Base-by-base conservation (phyloP, 202 grass and related monocot species). In the Setaria italica region DNA sequence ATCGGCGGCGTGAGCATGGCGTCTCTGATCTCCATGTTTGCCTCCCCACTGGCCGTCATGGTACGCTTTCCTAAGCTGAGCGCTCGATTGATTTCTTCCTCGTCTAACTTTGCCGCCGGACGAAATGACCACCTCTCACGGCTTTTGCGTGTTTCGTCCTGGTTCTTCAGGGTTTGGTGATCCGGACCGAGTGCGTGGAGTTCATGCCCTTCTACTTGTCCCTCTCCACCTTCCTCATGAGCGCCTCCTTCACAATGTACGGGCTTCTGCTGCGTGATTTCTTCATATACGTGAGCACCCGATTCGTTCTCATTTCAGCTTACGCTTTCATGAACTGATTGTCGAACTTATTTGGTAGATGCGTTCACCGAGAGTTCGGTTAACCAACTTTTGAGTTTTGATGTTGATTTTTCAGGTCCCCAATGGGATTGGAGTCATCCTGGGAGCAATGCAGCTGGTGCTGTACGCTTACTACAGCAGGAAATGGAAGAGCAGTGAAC, bases 171-270 rank as follows among this genome's bases (percentile, higher is more conserved):
- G 90, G 88, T 14, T 73, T 93, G 90, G 95, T 94, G 76, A 93
- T 97, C 46, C 88, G 84, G 64, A 93, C 95, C 6, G 91, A 91
- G 81, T 94, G 92, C 51, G 87, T 97, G 76, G 92, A 97, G 81
- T 95, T 91, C 90, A 97, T 97, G 95, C 95, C 95, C 4, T 97
- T 97, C 87, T 95, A 91, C 59, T 83, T 97, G 7, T 97, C 95
- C 58, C 88, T 97, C 72, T 90, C 90, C 0, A 92, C 90, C 3
- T 78, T 97, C 70, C 84, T 97, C 55, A 94, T 87, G 91, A 92
- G 92, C 33, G 48, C 76, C 34, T 95, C 87, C 2, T 97, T 94
- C 50, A 90, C 90, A 11, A 41, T 81, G 20, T 95, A 97, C 15
- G 95, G 95, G 1, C 51, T 91, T 42, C 86, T 95, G 70, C 80